Evolutionary conservation across 176 grass and related monocot species (phyloP).

Genomic region (Eremochloa ophiuroides): DNA sequence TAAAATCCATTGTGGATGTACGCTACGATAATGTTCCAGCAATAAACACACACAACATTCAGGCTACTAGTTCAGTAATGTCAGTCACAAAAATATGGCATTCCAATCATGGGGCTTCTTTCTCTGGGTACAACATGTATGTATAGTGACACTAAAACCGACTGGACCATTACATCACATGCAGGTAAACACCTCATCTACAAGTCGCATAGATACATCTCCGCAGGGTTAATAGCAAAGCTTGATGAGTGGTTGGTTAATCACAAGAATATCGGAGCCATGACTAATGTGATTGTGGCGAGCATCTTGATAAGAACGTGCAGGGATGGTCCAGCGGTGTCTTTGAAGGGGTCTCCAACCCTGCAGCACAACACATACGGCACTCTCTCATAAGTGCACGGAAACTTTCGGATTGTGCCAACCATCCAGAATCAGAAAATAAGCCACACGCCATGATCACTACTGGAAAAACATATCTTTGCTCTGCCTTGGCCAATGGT

Average conservation of each 20-base stretch:
- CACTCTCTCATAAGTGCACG: background rate
- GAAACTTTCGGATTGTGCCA: background rate
- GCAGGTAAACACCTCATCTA: conserved; percentile 36
- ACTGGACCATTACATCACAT: conserved; percentile 22
- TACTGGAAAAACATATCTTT: background rate
- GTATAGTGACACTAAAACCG: background rate
- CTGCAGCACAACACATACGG: conserved; percentile 44
- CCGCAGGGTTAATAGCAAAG: conserved; percentile 20
- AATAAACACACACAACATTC: background rate
- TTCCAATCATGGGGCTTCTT: background rate
- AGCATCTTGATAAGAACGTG: conserved; percentile 99
- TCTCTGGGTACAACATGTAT: background rate
- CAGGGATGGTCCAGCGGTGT: conserved; percentile 82
- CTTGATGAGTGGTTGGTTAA: conserved; percentile 10
- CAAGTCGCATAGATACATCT: background rate
- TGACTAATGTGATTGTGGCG: conserved; percentile 90
- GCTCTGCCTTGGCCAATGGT: background rate
- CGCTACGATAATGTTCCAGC: background rate
- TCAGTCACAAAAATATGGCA: background rate
- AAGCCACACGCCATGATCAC: background rate
- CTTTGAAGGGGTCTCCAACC: conserved; percentile 98
- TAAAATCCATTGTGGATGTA: no score
- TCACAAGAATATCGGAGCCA: conserved; percentile 97
- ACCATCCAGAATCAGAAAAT: background rate
- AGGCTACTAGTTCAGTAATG: background rate